These are phyloP conservation scores for Ampelocalamus luodianensis DNA, from an alignment of 176 grass and related monocot species.

Conservation along the genomic window DNA sequence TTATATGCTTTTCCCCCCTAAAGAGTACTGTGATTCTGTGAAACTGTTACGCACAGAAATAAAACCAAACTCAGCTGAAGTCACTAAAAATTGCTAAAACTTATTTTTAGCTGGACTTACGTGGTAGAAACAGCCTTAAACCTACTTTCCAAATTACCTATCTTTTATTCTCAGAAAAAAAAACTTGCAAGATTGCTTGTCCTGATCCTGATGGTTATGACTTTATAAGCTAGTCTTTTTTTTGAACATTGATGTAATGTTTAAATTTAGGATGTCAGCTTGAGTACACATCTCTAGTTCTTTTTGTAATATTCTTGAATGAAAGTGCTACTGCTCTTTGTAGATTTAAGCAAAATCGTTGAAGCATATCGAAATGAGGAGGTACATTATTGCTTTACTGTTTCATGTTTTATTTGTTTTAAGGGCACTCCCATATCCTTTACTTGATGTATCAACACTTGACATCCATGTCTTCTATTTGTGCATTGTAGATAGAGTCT, in stretches of 20 bases:
- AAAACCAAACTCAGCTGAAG: not conserved
- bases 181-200: not conserved
- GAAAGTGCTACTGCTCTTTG: constrained; percentile 45
- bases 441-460: constrained; percentile 2
- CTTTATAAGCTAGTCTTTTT: not conserved
- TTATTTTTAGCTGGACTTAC: not conserved
- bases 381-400: constrained; percentile 52
- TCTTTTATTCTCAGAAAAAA: not conserved
- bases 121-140: not conserved
- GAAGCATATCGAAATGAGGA: constrained; percentile 81
- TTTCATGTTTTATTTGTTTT: constrained; percentile 25
- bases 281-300: not conserved
- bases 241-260: not conserved
- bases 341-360: constrained; percentile 68
- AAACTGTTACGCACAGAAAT: not conserved
- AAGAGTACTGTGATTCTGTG: not conserved
- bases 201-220: not conserved
- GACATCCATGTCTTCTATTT: constrained; percentile 34
- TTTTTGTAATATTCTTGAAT: constrained; percentile 34
- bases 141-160: not conserved
- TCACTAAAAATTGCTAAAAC: not conserved
- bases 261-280: constrained; percentile 13
- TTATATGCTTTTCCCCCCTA: not conserved
- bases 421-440: constrained; percentile 1
- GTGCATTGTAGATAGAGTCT: constrained; percentile 65